Evolutionary conservation across 768 basidiomycete genomes (phyloP).

Genomic region (Crepidotus variabilis): DNA sequence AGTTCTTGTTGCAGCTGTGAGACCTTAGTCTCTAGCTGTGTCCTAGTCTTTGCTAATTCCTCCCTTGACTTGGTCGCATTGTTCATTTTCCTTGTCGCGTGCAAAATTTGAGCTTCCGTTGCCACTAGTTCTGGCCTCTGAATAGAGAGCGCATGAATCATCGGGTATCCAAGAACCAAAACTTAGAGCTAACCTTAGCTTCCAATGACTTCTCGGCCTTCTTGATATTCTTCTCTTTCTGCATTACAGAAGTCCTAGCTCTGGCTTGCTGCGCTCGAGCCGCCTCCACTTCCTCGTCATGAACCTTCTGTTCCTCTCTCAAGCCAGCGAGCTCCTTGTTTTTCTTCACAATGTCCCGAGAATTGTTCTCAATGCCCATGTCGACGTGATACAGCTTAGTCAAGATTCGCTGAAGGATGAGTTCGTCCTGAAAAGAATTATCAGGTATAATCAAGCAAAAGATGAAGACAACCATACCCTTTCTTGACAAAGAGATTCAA

Average conservation of each 20-base stretch:
- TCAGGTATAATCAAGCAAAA: neutral
- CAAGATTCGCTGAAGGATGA: conserved; percentile 77
- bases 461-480: conserved; percentile 41
- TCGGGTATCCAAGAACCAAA: neutral
- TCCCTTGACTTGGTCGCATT: conserved; percentile 64
- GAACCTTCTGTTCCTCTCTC: conserved; percentile 62
- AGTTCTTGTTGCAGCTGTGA: conserved; percentile 62
- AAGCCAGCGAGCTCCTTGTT: conserved; percentile 69
- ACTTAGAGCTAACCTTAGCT: conserved; percentile 52
- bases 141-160: neutral
- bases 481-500: conserved; percentile 73
- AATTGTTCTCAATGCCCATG: conserved; percentile 70
- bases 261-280: conserved; percentile 81
- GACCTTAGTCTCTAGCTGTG: conserved; percentile 44
- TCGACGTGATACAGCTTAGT: conserved; percentile 92
- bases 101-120: conserved; percentile 83
- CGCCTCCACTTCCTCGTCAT: conserved; percentile 68
- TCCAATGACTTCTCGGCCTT: conserved; percentile 88
- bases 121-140: conserved; percentile 85
- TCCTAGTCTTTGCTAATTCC: conserved; percentile 56
- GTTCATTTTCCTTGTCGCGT: conserved; percentile 73
- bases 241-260: conserved; percentile 68
- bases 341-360: conserved; percentile 63
- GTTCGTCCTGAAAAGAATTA: conserved; percentile 55
- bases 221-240: conserved; percentile 86